Evolutionary conservation across 2,329 filamentous ascomycete species (phyloP).

Genomic region (Pseudogymnoascus sp.): DNA sequence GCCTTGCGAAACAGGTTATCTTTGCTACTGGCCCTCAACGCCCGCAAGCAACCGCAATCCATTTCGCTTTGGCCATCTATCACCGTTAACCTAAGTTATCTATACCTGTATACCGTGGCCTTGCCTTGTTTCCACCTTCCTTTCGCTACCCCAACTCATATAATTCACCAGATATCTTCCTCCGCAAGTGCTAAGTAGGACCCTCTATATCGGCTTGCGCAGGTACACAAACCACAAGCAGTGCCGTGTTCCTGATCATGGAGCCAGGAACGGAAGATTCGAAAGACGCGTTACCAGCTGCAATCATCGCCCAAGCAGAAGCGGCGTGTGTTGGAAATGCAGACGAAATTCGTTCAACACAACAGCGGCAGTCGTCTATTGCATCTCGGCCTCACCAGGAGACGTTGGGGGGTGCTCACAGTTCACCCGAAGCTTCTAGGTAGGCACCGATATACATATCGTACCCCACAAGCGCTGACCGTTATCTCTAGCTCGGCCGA

Average conservation of each 20-base stretch:
- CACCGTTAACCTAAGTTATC: neutral
- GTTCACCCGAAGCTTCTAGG: neutral
- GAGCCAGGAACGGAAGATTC: neutral
- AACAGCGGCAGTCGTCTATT: neutral
- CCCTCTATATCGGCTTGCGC: neutral
- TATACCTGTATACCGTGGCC: neutral
- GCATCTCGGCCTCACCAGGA: neutral
- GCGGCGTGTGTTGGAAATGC: slow-evolving; percentile 26
- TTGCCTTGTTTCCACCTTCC: neutral
- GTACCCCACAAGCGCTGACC: neutral
- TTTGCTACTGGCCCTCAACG: neutral
- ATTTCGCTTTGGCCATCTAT: neutral
- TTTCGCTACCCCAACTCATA: neutral
- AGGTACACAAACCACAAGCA: neutral
- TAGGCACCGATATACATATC: neutral
- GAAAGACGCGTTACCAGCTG: slow-evolving; percentile 17
- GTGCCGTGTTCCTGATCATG: neutral
- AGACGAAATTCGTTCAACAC: slow-evolving; percentile 13
- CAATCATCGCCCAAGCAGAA: slow-evolving; percentile 27
- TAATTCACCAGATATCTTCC: neutral
- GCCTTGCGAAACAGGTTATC: neutral
- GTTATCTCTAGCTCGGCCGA: neutral
- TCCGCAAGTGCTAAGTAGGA: neutral
- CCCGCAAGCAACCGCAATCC: neutral
- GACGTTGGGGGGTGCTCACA: neutral